Evolutionary conservation across 2,329 filamentous ascomycete species (phyloP), one percentile per base, ranked within the genome.

Genomic region (Hortaea werneckii): DNA sequence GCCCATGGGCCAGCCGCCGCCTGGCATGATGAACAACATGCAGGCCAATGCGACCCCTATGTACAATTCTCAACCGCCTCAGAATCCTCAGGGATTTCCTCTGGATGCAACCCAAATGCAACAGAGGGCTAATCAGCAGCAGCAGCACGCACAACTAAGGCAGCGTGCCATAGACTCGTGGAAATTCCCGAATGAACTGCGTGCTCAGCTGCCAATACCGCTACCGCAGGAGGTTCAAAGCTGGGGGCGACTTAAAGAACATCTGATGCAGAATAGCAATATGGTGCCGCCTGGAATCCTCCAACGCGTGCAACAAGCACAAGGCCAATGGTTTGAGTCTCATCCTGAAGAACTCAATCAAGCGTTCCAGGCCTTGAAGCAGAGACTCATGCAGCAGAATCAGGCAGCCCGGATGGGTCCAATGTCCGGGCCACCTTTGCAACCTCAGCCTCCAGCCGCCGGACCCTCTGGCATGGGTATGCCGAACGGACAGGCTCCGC

Each of bases 241-340:
- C 2, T 80, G 77, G 77, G 70, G 70, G 6, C 72, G 78, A 46
- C 63, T 80, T 5, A 80, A 79, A 58, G 63, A 72, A 43, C 76
- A 74, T 66, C 70, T 71, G 11, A 55, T 58, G 28, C 63, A 70
- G 38, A 77, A 77, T 45, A 63, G 65, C 11, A 63, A 65, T 41
- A 61, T 65, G 5, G 52, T 72, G 41, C 67, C 65, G 12, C 65
- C 63, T 7, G 63, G 66, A 4, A 68, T 67, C 38, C 44, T 68
- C 12, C 52, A 63, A 5, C 72, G 66, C 44, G 53, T 76, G 10
- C 54, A 63, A 44, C 37, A 46, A 10, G 39, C 51, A 42, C 58
- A 62, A 45, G 20, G 44, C 6, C 46, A 51, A 20, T 61, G 54
- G 53, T 60, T 60, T 42, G 37, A 48, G 26, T 30, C 42, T 7